Base-by-base conservation (phyloP, 208 protist genomes). In the Trypanosoma platydactyli region DNA sequence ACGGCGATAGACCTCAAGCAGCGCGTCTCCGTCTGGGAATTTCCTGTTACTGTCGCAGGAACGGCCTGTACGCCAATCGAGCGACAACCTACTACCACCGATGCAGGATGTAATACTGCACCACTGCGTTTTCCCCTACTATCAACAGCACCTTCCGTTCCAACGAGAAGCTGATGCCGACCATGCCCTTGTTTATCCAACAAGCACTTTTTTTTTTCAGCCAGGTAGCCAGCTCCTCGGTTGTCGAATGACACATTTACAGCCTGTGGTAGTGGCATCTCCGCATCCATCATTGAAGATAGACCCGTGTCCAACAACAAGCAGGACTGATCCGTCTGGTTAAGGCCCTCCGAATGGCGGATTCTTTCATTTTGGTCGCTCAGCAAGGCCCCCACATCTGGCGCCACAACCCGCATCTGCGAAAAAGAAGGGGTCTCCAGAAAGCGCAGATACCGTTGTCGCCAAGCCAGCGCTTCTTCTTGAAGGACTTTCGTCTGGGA, bases 391-490 rank as follows among this genome's bases (percentile, higher is more conserved):
- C 27, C 7, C 49, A 71, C 24, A 18, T 64, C 38, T n/a, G 54
- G 33, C 24, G 50, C 52, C n/a, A 72, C 1, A 1, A 49, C 29
- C 29, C 25, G 33, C 55, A 27, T 40, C 15, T 45, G 56, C 38
- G 22, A 0, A 3, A 29, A 29, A 12, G 35, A 7, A 20, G 66
- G 64, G 22, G 54, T 57, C 42, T 83, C 70, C 22, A 86, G 24
- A 29, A 91, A 69, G 77, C 30, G 46, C 68, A 66, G 45, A 49
- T 52, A 86, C 12, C 78, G 75, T 48, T 81, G 59, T 22, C 70
- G 71, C 86, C 82, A 92, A 61, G 54, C 50, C 3, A 68, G 55
- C 9, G 71, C 71, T 63, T 92, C 86, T 20, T 73, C 59, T 48
- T 80, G 70, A 35, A 91, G 68, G 18, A n/a, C 13, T 25, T 60